Conservation (phyloP, 805 yeast species). For the Yamadazyma kitorensis region DNA sequence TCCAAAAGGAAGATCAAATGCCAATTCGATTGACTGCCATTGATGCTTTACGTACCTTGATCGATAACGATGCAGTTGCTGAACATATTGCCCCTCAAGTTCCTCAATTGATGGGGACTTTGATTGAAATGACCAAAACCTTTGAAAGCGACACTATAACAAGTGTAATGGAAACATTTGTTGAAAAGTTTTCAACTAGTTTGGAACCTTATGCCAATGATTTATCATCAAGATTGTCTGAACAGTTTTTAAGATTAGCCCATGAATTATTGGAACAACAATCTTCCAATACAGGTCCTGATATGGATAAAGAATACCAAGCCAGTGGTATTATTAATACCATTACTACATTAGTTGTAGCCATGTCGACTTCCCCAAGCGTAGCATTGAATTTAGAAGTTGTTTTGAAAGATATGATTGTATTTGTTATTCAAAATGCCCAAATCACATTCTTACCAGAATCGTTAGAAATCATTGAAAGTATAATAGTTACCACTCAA, state of each 20-base stretch:
- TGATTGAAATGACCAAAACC: conserved; percentile 43
- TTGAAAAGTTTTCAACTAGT: conserved; percentile 40
- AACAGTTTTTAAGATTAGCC: conserved; percentile 72
- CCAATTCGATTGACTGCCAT: conserved; percentile 52
- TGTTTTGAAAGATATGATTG: conserved; percentile 31
- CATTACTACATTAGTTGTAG: conserved; percentile 39
- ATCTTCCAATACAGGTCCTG: conserved; percentile 16
- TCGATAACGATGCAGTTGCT: conserved; percentile 45
- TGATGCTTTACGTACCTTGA: conserved; percentile 49
- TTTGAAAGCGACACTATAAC: conserved; percentile 44
- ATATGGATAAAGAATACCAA: conserved; percentile 41
- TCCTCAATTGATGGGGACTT: conserved; percentile 43
- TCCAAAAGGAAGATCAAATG: conserved; percentile 41
- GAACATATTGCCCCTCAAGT: conserved; percentile 41
- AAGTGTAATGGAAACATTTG: conserved; percentile 44
- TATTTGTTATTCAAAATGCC: conserved; percentile 37
- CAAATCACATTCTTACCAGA: conserved; percentile 37
- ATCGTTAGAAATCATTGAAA: conserved; percentile 47
- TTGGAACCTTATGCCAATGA: conserved; percentile 42
- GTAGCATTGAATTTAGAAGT: conserved; percentile 35
- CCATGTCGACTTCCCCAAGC: conserved; percentile 40
- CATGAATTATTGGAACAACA: conserved; percentile 46
- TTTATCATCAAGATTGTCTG: conserved; percentile 51
- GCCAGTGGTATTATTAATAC: conserved; percentile 43
- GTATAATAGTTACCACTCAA: conserved; percentile 53